These are phyloP conservation scores for Lactarius pseudohatsudake DNA, from an alignment of 768 basidiomycete species.

Conservation along the genomic window DNA sequence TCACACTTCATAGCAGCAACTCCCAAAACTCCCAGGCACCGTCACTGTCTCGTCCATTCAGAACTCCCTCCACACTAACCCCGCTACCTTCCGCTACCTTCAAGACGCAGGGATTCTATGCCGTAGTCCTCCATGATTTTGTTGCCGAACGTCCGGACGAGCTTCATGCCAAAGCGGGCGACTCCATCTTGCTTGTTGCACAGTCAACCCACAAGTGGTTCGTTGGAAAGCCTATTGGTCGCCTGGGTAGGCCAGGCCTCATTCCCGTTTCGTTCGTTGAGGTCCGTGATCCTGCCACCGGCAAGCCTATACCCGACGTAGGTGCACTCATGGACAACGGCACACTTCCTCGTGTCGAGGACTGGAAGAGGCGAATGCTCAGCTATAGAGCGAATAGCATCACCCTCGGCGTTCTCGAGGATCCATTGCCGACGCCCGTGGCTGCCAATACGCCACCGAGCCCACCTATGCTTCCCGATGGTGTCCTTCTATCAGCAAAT, in stretches of 20 bases:
- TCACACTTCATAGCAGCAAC: constrained; percentile 7
- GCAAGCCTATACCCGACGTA: constrained; percentile 72
- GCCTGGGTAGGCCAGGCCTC: constrained; percentile 90
- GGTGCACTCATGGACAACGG: constrained; percentile 80
- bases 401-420: constrained; percentile 89
- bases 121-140: constrained; percentile 95
- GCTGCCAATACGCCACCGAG: constrained; percentile 38
- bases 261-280: constrained; percentile 98
- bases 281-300: constrained; percentile 89
- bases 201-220: constrained; percentile 99
- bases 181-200: constrained; percentile 94
- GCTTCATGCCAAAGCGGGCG: constrained; percentile 90
- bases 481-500: constrained; percentile 80
- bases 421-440: constrained; percentile 40
- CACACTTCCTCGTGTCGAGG: constrained; percentile 93
- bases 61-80: constrained; percentile 37
- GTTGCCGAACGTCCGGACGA: constrained; percentile 92
- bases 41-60: constrained; percentile 26
- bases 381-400: constrained; percentile 97
- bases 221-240: constrained; percentile 96
- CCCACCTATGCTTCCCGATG: constrained; percentile 64
- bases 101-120: constrained; percentile 77
- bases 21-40: constrained; percentile 17
- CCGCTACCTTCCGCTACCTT: constrained; percentile 8
- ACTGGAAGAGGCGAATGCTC: constrained; percentile 95